phyloP scores from a whole-genome alignment of 805 yeast genomes.

The Candida ponderosae region DNA sequence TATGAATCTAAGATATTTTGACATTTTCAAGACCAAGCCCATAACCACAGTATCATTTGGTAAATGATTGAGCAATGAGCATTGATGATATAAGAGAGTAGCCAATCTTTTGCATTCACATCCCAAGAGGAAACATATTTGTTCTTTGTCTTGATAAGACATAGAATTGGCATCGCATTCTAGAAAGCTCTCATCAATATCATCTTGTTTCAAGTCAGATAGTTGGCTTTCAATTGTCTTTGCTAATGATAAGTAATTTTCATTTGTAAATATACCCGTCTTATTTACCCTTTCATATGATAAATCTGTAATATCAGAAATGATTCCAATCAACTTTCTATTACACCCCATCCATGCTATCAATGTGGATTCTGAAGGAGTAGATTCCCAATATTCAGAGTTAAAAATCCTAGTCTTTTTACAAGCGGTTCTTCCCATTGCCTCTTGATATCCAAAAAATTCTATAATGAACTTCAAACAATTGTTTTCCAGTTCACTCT shows the following conservation, averaged over 20 bases:
- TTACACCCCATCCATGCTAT: constrained; percentile 7
- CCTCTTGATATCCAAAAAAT: constrained; percentile 6
- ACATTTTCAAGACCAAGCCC: not conserved
- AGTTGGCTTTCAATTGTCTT: not conserved
- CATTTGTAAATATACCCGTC: not conserved
- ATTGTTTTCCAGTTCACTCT: not conserved
- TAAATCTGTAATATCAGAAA: constrained; percentile 6
- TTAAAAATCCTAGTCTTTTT: constrained; percentile 1
- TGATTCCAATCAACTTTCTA: constrained; percentile 1
- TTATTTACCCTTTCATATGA: constrained; percentile 2
- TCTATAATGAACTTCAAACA: constrained; percentile 2
- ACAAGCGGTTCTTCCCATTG: constrained; percentile 8
- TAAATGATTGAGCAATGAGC: constrained; percentile 3
- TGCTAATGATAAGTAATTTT: not conserved
- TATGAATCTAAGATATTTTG: constrained; percentile 2
- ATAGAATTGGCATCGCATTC: not conserved
- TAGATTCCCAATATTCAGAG: constrained; percentile 2
- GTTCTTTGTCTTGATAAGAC: constrained; percentile 2
- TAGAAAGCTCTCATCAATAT: not conserved
- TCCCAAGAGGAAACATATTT: constrained; percentile 3
- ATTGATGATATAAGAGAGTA: constrained; percentile 1
- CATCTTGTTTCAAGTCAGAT: not conserved
- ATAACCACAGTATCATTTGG: not conserved
- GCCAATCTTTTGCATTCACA: constrained; percentile 6
- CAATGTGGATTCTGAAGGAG: constrained; percentile 1